A percentile compares a stretch with the other conserved stretches of the same genome.
Conservation (phyloP, 208 protist species). For the Porcisia hertigi region DNA sequence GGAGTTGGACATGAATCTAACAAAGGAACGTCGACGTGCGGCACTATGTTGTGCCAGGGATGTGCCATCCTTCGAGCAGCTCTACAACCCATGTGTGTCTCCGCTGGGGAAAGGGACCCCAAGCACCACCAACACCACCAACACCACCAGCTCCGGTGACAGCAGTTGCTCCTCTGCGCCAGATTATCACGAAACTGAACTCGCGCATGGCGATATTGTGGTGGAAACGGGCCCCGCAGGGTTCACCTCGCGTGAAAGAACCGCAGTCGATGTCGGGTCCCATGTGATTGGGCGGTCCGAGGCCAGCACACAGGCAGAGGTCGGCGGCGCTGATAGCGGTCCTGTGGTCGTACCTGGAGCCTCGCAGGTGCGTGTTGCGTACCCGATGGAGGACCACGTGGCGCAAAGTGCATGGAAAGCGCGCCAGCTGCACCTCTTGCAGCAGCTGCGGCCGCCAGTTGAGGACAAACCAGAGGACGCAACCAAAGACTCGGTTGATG, state of each 20-base stretch:
- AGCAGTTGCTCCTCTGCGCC: background rate
- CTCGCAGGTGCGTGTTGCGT: background rate
- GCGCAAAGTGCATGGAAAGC: constrained; percentile 64
- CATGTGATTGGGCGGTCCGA: background rate
- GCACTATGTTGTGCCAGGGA: constrained; percentile 25
- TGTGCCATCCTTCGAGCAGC: constrained; percentile 37
- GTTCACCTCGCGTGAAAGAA: background rate
- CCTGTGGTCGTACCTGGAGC: background rate
- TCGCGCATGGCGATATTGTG: background rate
- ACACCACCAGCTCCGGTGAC: background rate
- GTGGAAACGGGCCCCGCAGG: background rate
- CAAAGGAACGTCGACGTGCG: constrained; percentile 27
- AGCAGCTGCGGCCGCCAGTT: constrained; percentile 26
- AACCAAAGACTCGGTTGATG: background rate
- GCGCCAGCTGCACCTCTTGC: constrained; percentile 50
- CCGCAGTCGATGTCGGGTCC: background rate
- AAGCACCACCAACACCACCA: constrained; percentile 2
- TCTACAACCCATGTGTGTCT: constrained; percentile 40
- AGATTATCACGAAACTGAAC: background rate
- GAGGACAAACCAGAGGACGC: constrained; percentile 7
- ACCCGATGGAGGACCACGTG: constrained; percentile 55
- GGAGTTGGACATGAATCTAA: constrained; percentile 49
- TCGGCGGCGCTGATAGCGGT: background rate
- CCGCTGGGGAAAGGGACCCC: background rate
- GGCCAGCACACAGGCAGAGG: constrained; percentile 5